A percentile compares a stretch with the other conserved stretches of the same genome.
Evolutionary conservation across 2,329 filamentous ascomycete species (phyloP).

Genomic region (Ophiocordyceps sinensis): DNA sequence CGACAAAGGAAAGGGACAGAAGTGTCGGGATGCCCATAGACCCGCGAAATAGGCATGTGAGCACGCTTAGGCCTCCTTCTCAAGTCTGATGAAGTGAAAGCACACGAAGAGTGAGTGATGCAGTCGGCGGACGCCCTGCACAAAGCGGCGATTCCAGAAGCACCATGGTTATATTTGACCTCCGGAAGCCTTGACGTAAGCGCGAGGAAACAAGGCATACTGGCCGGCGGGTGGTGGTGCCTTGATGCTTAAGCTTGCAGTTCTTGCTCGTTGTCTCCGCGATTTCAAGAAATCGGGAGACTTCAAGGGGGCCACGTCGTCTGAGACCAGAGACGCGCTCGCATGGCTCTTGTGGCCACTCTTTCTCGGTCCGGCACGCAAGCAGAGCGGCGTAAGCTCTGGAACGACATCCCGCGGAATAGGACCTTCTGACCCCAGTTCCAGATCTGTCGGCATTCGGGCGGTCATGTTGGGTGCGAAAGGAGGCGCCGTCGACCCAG

Average conservation of each 20-base stretch:
- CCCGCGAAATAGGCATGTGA: too few species aligned
- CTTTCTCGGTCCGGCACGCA: slow-evolving; percentile 8
- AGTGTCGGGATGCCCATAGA: too few species aligned
- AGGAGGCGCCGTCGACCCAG: slow-evolving; percentile 9
- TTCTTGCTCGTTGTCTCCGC: slow-evolving; percentile 27
- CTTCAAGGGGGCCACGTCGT: slow-evolving; percentile 13
- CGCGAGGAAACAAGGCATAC: slow-evolving; percentile 30
- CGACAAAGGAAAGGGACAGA: too few species aligned
- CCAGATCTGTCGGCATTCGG: too few species aligned
- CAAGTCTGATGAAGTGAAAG: too few species aligned
- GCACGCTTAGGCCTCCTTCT: too few species aligned
- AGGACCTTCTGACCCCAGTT: too few species aligned
- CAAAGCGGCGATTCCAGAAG: too few species aligned
- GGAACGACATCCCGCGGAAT: slow-evolving; percentile 14
- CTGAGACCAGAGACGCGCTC: slow-evolving; percentile 20
- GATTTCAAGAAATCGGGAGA: slow-evolving; percentile 15
- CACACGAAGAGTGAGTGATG: too few species aligned
- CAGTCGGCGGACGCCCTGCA: too few species aligned
- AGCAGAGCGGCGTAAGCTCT: slow-evolving; percentile 16
- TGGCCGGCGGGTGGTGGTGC: slow-evolving; percentile 28
- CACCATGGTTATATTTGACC: slow-evolving; percentile 14
- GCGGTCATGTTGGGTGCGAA: slow-evolving; percentile 3
- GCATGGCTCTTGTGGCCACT: slow-evolving; percentile 21
- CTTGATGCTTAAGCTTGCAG: slow-evolving; percentile 28
- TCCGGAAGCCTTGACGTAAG: slow-evolving; percentile 15